Base-by-base conservation (phyloP, 2,329 filamentous ascomycete genomes). In the Thielaviopsis euricoi region DNA sequence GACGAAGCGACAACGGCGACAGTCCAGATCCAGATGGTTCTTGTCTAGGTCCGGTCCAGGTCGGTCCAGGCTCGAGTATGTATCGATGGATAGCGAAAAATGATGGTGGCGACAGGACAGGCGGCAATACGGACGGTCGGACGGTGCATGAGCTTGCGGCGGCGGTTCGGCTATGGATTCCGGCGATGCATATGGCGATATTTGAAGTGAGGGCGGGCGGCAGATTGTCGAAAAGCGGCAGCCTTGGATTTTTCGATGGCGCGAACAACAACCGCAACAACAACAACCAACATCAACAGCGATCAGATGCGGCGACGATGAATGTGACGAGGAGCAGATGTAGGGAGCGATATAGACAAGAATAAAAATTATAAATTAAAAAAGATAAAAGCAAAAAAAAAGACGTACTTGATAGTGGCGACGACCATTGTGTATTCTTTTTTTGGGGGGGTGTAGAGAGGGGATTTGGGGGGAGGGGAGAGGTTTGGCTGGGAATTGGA, bases 401-500 rank as follows among this genome's bases (percentile, higher is more conserved):
- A 19, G 62, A 69, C 79, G 68, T 72, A 82, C 79, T 82, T 82
- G 72, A 82, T 82, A 66, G 79, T 82, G 74, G 78, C 78, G 71
- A 81, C 78, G 66, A 80, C 78, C 74, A 80, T 78, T 69, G 73
- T 78, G 70, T 33, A 10, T 33, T 33, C 29, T 29, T 53, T 52
- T 26, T 50, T 25, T 23, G 33, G n/a, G 17, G 23, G 23, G 26
- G 23, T 19, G 29, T 57, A 15, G 26, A 37, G 56, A 26, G 58
- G 29, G 21, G 26, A 56, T 46, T 43, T 22, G 43, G 17, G 56
- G 49, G 48, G 21, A 12, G 23, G 29, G 13, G 25, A 51, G 17
- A 46, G 25, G 33, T 43, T 13, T 33, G 53, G 53, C 13, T 25
- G 33, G 48, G 33, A 50, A 56, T 22, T 46, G 22, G 54, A 33